Conservation (phyloP, 2,329 filamentous ascomycete species). For the Dothiorella sarmentorum region DNA sequence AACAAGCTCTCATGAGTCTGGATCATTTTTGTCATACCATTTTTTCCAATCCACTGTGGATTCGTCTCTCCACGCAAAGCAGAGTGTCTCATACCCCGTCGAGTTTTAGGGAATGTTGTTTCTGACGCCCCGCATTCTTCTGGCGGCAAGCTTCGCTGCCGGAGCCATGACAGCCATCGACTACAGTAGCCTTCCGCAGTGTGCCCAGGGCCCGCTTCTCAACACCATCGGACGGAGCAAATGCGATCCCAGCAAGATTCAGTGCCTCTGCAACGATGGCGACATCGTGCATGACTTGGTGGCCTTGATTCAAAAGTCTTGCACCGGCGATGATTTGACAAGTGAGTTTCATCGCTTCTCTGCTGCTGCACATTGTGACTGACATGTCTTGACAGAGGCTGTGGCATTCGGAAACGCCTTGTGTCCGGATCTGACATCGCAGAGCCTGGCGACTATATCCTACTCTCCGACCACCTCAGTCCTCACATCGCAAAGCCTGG, state of each 20-base stretch:
- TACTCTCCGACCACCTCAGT: background rate
- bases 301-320: background rate
- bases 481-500: background rate
- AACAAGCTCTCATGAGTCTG: too few relatives aligned
- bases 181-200: conserved; percentile 10
- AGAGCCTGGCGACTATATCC: background rate
- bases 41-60: too few relatives aligned
- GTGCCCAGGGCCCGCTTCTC: conserved; percentile 13
- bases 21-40: too few relatives aligned
- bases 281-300: background rate
- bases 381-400: background rate
- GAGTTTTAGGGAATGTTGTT: conserved; percentile 10
- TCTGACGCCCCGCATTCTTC: background rate
- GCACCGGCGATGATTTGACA: background rate
- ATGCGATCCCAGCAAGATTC: conserved; percentile 14
- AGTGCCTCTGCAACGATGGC: conserved; percentile 14
- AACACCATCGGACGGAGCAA: conserved; percentile 9
- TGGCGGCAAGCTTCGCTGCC: background rate
- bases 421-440: background rate
- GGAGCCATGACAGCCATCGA: background rate
- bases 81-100: too few relatives aligned
- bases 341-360: too few relatives aligned
- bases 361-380: background rate
- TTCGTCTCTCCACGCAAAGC: background rate
- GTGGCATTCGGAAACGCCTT: background rate